A percentile compares a stretch with the other conserved stretches of the same genome.
Evolutionary conservation across 768 basidiomycete genomes (phyloP).

Genomic region (Melanogaster broomeanus): DNA sequence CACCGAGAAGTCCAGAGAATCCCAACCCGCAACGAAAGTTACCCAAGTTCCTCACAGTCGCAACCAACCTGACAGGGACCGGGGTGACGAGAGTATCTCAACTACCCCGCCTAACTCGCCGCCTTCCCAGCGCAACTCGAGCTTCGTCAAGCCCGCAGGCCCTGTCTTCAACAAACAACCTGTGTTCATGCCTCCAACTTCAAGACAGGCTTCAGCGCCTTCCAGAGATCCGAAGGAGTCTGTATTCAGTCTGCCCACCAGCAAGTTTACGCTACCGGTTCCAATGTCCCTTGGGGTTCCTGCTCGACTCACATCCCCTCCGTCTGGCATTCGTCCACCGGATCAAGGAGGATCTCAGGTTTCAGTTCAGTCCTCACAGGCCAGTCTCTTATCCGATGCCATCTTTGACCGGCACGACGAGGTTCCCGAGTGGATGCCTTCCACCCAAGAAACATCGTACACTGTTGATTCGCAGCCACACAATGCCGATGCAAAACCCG

Average conservation of each 20-base stretch:
- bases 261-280: conserved; percentile 44
- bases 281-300: conserved; percentile 49
- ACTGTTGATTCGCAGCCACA: conserved; percentile 41
- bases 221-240: conserved; percentile 28
- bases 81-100: conserved; percentile 42
- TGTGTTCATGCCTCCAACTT: conserved; percentile 26
- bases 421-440: conserved; percentile 54
- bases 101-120: conserved; percentile 64
- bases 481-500: not conserved
- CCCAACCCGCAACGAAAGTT: conserved; percentile 25
- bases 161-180: conserved; percentile 63
- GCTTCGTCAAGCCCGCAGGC: conserved; percentile 37
- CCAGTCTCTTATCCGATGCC: conserved; percentile 50
- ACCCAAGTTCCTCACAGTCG: conserved; percentile 3
- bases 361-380: conserved; percentile 55
- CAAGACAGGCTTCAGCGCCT: conserved; percentile 12
- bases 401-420: conserved; percentile 51
- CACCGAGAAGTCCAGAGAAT: conserved; percentile 23
- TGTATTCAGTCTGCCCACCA: conserved; percentile 36
- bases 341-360: conserved; percentile 32
- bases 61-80: conserved; percentile 1
- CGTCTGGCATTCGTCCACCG: conserved; percentile 15
- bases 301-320: conserved; percentile 32
- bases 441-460: conserved; percentile 61
- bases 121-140: conserved; percentile 27